Evolutionary conservation across 371 early-diverging fungal species (phyloP).

Genomic region (Mucor irregularis): DNA sequence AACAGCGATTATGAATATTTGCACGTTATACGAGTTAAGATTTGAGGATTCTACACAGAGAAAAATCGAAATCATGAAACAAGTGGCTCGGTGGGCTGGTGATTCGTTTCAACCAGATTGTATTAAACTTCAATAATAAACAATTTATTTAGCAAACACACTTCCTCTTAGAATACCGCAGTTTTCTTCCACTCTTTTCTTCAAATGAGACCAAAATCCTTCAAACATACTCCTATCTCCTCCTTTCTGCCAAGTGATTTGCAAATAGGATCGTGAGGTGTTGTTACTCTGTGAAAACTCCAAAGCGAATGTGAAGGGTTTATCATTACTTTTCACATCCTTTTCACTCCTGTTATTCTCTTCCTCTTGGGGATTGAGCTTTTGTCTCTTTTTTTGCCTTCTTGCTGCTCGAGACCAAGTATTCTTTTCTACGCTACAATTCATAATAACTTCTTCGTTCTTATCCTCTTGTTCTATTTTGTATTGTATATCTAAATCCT

Average conservation of each 20-base stretch:
- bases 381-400: constrained; percentile 29
- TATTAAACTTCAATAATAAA: constrained; percentile 37
- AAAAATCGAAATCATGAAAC: constrained; percentile 53
- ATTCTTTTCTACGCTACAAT: constrained; percentile 29
- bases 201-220: constrained; percentile 54
- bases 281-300: constrained; percentile 2
- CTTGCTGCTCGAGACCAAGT: constrained; percentile 57
- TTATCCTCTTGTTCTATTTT: constrained; percentile 3
- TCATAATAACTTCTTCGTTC: not conserved
- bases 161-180: constrained; percentile 47
- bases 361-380: constrained; percentile 15
- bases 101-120: constrained; percentile 59
- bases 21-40: constrained; percentile 61
- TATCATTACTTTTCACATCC: not conserved
- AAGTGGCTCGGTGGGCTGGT: constrained; percentile 61
- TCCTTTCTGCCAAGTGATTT: constrained; percentile 39
- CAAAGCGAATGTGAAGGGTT: constrained; percentile 27
- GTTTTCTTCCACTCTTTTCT: constrained; percentile 54
- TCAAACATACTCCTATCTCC: constrained; percentile 41
- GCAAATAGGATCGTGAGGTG: constrained; percentile 16
- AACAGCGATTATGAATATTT: constrained; percentile 58
- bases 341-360: not conserved
- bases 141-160: constrained; percentile 8
- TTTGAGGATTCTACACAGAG: constrained; percentile 50
- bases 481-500: constrained; percentile 32